These are phyloP conservation scores for Phytophthora idaei DNA, from an alignment of 352 stramenopile genomes.

Conservation along the genomic window DNA sequence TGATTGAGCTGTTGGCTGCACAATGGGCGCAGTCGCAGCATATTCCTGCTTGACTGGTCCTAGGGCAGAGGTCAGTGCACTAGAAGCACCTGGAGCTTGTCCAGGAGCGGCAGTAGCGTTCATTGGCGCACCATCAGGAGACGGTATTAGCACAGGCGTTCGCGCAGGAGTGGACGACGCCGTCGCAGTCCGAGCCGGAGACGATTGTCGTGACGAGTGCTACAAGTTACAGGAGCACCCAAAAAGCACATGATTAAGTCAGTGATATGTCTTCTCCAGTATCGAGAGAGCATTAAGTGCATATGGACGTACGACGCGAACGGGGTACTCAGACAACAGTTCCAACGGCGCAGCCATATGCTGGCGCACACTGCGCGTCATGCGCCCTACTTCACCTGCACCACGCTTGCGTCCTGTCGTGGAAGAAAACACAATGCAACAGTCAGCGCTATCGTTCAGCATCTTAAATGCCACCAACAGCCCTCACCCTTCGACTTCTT, in stretches of 20 bases:
- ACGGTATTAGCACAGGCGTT: conserved; percentile 21
- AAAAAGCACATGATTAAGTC: conserved; percentile 7
- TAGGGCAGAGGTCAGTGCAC: background rate
- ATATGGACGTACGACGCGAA: conserved; percentile 44
- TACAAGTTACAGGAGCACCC: conserved; percentile 5
- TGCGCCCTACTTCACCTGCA: conserved; percentile 61
- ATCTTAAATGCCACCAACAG: background rate
- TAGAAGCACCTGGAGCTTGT: conserved; percentile 3
- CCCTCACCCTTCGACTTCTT: conserved; percentile 78
- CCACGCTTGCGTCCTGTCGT: conserved; percentile 61
- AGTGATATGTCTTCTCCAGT: background rate
- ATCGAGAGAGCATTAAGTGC: background rate
- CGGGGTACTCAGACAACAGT: conserved; percentile 65
- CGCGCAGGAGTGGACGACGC: conserved; percentile 9
- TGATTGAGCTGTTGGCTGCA: conserved; percentile 4
- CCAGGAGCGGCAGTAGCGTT: background rate
- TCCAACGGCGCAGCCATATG: conserved; percentile 77
- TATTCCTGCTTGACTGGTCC: conserved; percentile 16
- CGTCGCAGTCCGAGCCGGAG: conserved; percentile 18
- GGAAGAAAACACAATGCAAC: conserved; percentile 5
- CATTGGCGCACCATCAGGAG: conserved; percentile 5
- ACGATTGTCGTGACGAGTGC: conserved; percentile 39
- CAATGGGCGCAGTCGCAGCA: background rate
- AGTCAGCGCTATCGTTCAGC: conserved; percentile 2
- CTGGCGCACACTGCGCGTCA: conserved; percentile 82